These are phyloP conservation scores for Heterobasidion parviporum DNA, from an alignment of 1,284 basidiomycete genomes.

Conservation along the genomic window DNA sequence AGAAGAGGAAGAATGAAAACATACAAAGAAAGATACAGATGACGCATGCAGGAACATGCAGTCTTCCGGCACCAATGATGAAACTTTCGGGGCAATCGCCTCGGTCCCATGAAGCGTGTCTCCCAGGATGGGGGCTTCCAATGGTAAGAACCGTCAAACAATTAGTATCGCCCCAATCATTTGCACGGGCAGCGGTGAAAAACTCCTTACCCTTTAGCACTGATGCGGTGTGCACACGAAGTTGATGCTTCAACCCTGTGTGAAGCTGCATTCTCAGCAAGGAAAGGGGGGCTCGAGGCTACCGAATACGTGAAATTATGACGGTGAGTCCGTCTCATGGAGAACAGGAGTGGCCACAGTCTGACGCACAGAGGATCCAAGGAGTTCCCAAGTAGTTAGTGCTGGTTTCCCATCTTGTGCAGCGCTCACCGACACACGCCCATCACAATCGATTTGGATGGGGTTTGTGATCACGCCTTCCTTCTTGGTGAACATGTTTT, in stretches of 20 bases:
- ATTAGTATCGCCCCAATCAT: too few relatives aligned
- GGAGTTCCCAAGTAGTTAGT: conserved; percentile 51
- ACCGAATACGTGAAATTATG: background rate
- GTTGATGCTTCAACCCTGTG: conserved; percentile 66
- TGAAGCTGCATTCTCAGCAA: conserved; percentile 46
- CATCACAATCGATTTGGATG: conserved; percentile 32
- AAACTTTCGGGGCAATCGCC: conserved; percentile 13
- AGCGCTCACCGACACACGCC: conserved; percentile 31
- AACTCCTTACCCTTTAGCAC: conserved; percentile 37
- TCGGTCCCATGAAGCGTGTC: conserved; percentile 40
- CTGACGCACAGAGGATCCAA: conserved; percentile 50
- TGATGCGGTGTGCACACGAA: conserved; percentile 56
- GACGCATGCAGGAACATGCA: conserved; percentile 58
- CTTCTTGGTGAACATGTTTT: conserved; percentile 31
- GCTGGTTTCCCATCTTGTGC: conserved; percentile 24
- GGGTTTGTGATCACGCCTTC: conserved; percentile 38
- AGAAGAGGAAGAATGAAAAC: conserved; percentile 15
- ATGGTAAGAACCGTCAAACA: too few relatives aligned
- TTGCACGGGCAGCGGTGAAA: too few relatives aligned
- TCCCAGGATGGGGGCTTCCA: conserved; percentile 55
- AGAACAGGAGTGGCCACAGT: background rate
- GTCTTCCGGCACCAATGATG: conserved; percentile 30
- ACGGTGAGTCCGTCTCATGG: background rate
- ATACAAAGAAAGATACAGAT: conserved; percentile 43
- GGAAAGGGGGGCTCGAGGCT: conserved; percentile 33